Evolutionary conservation across 345 rosid genomes (phyloP).

Genomic region (Linum tenue): DNA sequence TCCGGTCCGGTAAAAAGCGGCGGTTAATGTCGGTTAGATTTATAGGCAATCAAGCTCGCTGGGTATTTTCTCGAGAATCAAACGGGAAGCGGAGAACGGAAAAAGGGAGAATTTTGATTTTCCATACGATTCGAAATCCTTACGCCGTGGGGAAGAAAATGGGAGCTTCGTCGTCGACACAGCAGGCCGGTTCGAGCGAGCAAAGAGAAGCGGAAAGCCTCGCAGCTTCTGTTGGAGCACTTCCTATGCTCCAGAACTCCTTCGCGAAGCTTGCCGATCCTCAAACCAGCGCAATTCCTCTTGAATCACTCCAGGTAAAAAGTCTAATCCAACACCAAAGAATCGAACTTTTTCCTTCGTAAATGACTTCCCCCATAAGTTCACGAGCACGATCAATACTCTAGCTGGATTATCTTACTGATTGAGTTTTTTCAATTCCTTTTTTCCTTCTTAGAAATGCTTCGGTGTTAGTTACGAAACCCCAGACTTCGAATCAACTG

Average conservation of each 20-base stretch:
- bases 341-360: not conserved
- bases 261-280: constrained; percentile 61
- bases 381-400: not conserved
- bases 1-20: too few relatives aligned
- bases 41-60: too few relatives aligned
- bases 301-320: constrained; percentile 51
- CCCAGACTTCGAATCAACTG: constrained; percentile 32
- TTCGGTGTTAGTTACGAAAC: constrained; percentile 36
- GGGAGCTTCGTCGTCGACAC: constrained; percentile 77
- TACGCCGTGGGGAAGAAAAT: constrained; percentile 15
- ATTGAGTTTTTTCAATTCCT: not conserved
- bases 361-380: not conserved
- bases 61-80: too few relatives aligned
- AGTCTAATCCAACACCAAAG: not conserved
- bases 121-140: not conserved
- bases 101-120: too few relatives aligned
- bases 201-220: constrained; percentile 56
- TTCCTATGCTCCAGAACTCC: constrained; percentile 49
- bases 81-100: too few relatives aligned
- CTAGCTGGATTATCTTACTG: not conserved
- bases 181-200: constrained; percentile 31
- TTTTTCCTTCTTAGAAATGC: constrained; percentile 42
- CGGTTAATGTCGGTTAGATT: too few relatives aligned
- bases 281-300: constrained; percentile 37
- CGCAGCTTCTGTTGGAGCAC: constrained; percentile 66